phyloP scores from a whole-genome alignment of 1,139 yeast species.

The Magnusiomyces ingens region DNA sequence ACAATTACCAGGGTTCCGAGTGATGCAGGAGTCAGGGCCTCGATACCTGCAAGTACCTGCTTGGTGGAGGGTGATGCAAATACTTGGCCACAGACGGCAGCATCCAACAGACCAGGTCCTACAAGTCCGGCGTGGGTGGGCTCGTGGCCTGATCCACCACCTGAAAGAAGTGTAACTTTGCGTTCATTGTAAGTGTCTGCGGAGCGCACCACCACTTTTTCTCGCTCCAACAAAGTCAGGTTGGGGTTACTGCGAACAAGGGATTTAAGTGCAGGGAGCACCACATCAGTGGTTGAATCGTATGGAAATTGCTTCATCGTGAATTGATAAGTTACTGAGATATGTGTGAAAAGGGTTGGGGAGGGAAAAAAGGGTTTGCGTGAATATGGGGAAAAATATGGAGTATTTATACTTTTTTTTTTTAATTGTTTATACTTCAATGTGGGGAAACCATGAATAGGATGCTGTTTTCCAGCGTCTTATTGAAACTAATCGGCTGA shows the following conservation, averaged over 20 bases:
- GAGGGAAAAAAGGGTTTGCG: too few species aligned
- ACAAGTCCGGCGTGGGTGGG: slow-evolving; percentile 90
- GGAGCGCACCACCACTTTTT: slow-evolving; percentile 52
- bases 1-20: slow-evolving; percentile 70
- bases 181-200: slow-evolving; percentile 22
- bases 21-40: slow-evolving; percentile 44
- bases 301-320: slow-evolving; percentile 33
- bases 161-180: slow-evolving; percentile 69
- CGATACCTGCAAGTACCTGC: slow-evolving; percentile 69
- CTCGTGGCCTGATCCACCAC: slow-evolving; percentile 97
- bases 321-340: background rate
- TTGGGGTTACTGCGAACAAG: slow-evolving; percentile 64
- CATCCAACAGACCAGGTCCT: slow-evolving; percentile 73
- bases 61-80: slow-evolving; percentile 91
- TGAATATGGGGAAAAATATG: too few species aligned
- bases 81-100: slow-evolving; percentile 81
- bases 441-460: too few species aligned
- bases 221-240: slow-evolving; percentile 54
- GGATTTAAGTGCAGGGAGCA: slow-evolving; percentile 58
- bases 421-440: too few species aligned
- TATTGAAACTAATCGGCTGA: too few species aligned
- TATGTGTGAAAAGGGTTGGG: too few species aligned
- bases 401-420: too few species aligned
- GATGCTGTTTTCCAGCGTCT: too few species aligned
- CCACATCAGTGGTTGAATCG: slow-evolving; percentile 43